Evolutionary conservation across 768 basidiomycete species (phyloP).

Genomic region (Pleurotus eryngii): DNA sequence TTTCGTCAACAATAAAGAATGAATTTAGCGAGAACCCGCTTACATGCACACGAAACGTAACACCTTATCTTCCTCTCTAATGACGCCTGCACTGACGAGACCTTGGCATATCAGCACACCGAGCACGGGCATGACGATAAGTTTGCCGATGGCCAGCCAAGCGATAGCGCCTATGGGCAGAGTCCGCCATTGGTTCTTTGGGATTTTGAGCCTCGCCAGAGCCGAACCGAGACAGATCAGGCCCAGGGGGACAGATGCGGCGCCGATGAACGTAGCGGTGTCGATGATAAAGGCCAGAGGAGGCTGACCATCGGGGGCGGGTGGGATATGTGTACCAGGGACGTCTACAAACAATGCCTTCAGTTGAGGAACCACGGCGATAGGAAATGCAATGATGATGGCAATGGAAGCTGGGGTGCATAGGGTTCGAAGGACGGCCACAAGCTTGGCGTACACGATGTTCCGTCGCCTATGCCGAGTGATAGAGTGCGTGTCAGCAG

Average conservation of each 20-base stretch:
- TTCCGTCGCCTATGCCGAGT: slow-evolving; percentile 6
- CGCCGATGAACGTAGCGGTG: slow-evolving; percentile 55
- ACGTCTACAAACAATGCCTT: slow-evolving; percentile 59
- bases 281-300: slow-evolving; percentile 62
- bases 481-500: slow-evolving; percentile 4
- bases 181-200: slow-evolving; percentile 29
- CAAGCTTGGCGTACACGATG: slow-evolving; percentile 3
- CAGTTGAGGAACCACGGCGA: slow-evolving; percentile 52
- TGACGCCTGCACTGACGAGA: slow-evolving; percentile 31
- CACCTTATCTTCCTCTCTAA: slow-evolving; percentile 39
- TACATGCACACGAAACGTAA: slow-evolving; percentile 55
- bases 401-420: slow-evolving; percentile 48
- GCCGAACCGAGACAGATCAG: slow-evolving; percentile 62
- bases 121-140: slow-evolving; percentile 44
- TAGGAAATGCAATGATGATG: slow-evolving; percentile 51
- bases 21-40: slow-evolving; percentile 19
- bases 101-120: slow-evolving; percentile 45
- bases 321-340: slow-evolving; percentile 37
- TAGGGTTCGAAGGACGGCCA: slow-evolving; percentile 32
- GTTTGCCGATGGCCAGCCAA: slow-evolving; percentile 37
- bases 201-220: slow-evolving; percentile 44
- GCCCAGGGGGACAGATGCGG: slow-evolving; percentile 61
- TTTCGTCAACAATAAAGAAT: neutral
- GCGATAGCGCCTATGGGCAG: slow-evolving; percentile 40
- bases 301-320: slow-evolving; percentile 57